phyloP scores from a whole-genome alignment of 805 yeast genomes.

The Yarrowia sp. region DNA sequence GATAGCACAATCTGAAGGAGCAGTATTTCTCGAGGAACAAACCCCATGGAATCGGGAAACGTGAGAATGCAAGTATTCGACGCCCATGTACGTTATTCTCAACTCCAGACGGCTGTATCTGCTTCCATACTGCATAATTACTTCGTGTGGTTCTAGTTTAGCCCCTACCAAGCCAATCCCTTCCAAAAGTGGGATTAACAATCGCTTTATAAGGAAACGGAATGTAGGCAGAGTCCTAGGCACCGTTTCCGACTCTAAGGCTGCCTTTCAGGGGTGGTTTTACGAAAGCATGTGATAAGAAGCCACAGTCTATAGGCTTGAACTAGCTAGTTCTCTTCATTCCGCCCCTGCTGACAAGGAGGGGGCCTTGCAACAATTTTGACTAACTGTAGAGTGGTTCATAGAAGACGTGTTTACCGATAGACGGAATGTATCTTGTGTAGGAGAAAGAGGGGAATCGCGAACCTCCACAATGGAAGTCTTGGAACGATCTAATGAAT shows the following conservation, averaged over 20 bases:
- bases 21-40: too few relatives aligned
- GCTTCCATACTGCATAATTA: neutral
- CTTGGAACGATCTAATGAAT: neutral
- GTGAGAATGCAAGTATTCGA: neutral
- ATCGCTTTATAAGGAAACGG: neutral
- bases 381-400: neutral
- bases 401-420: neutral
- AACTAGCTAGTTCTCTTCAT: too few relatives aligned
- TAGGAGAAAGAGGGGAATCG: neutral
- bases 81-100: neutral
- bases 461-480: neutral
- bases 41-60: neutral
- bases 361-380: neutral
- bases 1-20: too few relatives aligned
- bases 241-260: neutral
- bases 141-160: neutral
- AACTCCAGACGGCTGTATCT: neutral
- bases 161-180: neutral
- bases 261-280: neutral
- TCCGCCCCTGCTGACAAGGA: neutral
- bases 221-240: conserved; percentile 5
- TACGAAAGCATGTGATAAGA: conserved; percentile 1
- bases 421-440: neutral
- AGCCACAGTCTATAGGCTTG: neutral
- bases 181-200: conserved; percentile 13